A percentile compares a stretch with the other conserved stretches of the same genome.
Evolutionary conservation across 2,329 filamentous ascomycete species (phyloP).

Genomic region (Aureobasidium mangrovei): DNA sequence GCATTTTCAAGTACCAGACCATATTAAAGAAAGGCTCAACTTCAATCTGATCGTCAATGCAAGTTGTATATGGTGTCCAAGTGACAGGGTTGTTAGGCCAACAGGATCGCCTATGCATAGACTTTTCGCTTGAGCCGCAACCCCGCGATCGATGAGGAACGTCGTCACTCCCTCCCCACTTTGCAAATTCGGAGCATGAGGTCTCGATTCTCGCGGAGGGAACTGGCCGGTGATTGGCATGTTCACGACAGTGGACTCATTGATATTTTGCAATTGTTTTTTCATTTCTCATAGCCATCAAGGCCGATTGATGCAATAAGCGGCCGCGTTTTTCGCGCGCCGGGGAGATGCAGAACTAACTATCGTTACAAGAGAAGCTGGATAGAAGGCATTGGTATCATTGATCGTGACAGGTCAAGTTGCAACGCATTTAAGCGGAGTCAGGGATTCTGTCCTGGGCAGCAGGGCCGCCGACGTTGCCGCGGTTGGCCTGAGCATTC

Average conservation of each 20-base stretch:
- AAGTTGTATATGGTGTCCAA: too few relatives aligned
- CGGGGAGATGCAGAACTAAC: conserved; percentile 1
- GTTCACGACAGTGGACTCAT: neutral
- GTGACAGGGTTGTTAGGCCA: too few relatives aligned
- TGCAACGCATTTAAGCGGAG: neutral
- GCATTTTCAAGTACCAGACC: too few relatives aligned
- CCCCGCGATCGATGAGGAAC: too few relatives aligned
- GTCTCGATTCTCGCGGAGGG: too few relatives aligned
- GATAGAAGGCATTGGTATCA: conserved; percentile 9
- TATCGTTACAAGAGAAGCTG: neutral
- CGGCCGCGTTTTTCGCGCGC: neutral
- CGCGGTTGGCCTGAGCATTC: conserved; percentile 27
- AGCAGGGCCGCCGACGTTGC: conserved; percentile 23
- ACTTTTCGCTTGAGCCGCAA: too few relatives aligned
- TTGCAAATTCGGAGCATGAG: too few relatives aligned
- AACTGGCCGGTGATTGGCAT: too few relatives aligned
- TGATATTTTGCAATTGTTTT: neutral
- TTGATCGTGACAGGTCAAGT: neutral
- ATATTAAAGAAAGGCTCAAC: too few relatives aligned
- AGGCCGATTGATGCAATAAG: neutral
- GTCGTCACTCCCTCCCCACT: too few relatives aligned
- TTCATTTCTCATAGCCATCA: conserved; percentile 6
- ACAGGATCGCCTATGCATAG: too few relatives aligned
- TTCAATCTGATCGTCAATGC: too few relatives aligned
- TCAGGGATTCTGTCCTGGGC: conserved; percentile 31